phyloP scores from a whole-genome alignment of 1,139 yeast species.

The Geotrichum carabidarum region DNA sequence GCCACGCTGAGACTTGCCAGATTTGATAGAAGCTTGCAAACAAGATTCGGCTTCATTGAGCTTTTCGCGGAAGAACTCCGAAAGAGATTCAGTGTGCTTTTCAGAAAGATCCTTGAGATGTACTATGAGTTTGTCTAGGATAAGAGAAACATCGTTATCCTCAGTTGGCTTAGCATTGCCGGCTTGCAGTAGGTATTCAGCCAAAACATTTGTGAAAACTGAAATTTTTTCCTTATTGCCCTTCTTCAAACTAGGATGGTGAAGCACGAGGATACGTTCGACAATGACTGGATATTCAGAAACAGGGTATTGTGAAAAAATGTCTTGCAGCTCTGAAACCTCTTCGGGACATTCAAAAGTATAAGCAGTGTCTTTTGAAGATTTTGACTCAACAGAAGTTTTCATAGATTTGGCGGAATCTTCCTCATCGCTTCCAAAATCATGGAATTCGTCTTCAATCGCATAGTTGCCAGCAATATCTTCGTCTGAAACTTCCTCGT shows the following conservation, averaged over 20 bases:
- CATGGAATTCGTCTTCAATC: conserved; percentile 32
- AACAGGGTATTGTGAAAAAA: conserved; percentile 40
- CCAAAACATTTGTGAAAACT: conserved; percentile 56
- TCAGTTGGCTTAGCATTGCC: conserved; percentile 37
- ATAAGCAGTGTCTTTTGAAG: conserved; percentile 41
- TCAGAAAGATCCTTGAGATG: conserved; percentile 59
- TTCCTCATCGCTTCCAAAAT: conserved; percentile 32
- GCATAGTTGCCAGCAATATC: conserved; percentile 29
- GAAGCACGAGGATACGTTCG: conserved; percentile 51
- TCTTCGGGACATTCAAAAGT: conserved; percentile 31
- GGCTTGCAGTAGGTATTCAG: conserved; percentile 56
- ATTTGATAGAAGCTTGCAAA: conserved; percentile 13
- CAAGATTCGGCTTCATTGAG: conserved; percentile 28
- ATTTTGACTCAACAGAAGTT: conserved; percentile 21
- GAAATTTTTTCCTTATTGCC: conserved; percentile 80
- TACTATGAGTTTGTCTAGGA: conserved; percentile 46
- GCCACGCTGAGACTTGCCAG: conserved; percentile 2
- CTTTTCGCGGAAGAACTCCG: conserved; percentile 50
- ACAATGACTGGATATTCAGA: conserved; percentile 48
- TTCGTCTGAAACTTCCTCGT: conserved; percentile 25
- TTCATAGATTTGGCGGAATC: conserved; percentile 16
- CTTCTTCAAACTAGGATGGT: conserved; percentile 71
- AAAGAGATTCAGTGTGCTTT: conserved; percentile 58
- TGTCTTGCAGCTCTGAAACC: conserved; percentile 45
- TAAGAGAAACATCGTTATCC: conserved; percentile 31